Evolutionary conservation across 2,329 filamentous ascomycete species (phyloP).

Genomic region (Ciborinia camelliae): DNA sequence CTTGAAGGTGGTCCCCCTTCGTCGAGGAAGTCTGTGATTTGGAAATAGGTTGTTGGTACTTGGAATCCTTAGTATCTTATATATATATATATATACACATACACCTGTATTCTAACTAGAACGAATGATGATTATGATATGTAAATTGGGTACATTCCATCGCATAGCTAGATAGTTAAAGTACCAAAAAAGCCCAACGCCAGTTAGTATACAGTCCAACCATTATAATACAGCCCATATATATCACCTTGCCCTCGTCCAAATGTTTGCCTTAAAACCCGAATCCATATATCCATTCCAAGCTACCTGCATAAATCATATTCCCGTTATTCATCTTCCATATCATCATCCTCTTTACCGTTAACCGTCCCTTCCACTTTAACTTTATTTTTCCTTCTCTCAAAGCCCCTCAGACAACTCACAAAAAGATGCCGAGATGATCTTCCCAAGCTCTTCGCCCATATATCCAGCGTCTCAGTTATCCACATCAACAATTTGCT

Average conservation of each 20-base stretch:
- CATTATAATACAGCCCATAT: background rate
- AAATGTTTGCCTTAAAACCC: background rate
- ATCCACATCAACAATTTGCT: conserved; percentile 45
- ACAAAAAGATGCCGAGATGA: conserved; percentile 14
- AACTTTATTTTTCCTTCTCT: background rate
- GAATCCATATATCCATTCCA: background rate
- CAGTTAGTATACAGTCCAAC: background rate
- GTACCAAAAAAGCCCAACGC: background rate
- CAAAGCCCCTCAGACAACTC: background rate
- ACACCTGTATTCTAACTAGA: background rate
- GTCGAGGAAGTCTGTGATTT: background rate
- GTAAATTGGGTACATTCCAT: background rate
- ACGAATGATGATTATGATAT: background rate
- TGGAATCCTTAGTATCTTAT: background rate
- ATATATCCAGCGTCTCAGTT: conserved; percentile 44
- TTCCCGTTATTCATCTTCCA: conserved; percentile 1
- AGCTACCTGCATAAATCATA: background rate
- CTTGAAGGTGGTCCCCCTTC: background rate
- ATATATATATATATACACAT: no score
- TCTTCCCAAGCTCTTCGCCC: conserved; percentile 23
- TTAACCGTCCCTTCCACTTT: background rate
- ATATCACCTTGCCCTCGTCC: background rate
- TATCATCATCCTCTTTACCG: conserved; percentile 2
- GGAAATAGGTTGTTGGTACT: background rate
- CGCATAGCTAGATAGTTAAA: background rate